Evolutionary conservation across 164 flowering plant genomes (phyloP).

Genomic region (Litsea cubeba): DNA sequence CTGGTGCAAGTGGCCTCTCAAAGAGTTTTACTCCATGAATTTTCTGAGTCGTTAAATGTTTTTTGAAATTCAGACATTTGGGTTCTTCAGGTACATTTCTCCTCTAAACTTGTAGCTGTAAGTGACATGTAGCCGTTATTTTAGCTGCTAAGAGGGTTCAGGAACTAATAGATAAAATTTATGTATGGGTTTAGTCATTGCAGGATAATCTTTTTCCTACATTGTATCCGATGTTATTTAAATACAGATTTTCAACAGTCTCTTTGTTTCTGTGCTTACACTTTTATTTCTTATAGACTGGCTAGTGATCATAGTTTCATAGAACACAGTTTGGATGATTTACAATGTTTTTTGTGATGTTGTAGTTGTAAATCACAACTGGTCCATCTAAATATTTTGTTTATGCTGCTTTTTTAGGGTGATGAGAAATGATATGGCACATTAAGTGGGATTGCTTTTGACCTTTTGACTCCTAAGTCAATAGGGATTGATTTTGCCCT

Average conservation of each 20-base stretch:
- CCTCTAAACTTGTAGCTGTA: constrained; percentile 16
- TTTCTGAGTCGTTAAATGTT: constrained; percentile 30
- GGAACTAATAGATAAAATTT: constrained; percentile 20
- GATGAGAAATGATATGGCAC: background rate
- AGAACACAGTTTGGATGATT: background rate
- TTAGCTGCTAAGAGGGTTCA: constrained; percentile 15
- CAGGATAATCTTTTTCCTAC: constrained; percentile 11
- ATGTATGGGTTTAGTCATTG: constrained; percentile 18
- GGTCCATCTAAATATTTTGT: background rate
- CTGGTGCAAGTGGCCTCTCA: constrained; percentile 25
- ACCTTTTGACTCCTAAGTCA: background rate
- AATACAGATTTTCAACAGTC: constrained; percentile 7
- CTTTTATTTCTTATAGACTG: background rate
- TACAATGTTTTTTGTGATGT: background rate
- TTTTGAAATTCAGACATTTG: constrained; percentile 26
- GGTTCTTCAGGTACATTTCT: constrained; percentile 24
- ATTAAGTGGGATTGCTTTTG: background rate
- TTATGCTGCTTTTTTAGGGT: background rate
- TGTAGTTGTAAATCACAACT: background rate
- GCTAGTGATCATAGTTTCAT: background rate
- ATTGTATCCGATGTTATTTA: constrained; percentile 9
- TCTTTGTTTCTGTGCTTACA: constrained; percentile 1
- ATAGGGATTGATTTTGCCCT: background rate
- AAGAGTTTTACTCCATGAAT: constrained; percentile 12
- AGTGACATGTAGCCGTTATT: constrained; percentile 13